Evolutionary conservation across 2,329 filamentous ascomycete genomes (phyloP).

Genomic region (Geosmithia morbida): DNA sequence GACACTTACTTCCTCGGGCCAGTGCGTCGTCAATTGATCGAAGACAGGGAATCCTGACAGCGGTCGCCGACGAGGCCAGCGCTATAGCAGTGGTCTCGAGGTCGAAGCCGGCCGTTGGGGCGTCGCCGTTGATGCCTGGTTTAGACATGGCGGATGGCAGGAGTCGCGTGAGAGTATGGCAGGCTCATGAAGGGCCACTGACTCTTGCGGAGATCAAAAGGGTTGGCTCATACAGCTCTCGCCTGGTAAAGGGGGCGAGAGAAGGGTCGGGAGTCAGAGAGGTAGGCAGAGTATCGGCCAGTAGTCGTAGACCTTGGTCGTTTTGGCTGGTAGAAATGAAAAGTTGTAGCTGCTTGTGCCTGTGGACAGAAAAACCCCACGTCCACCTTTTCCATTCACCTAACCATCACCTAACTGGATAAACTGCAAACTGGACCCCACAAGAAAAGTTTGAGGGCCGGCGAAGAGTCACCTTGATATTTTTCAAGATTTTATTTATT

Average conservation of each 20-base stretch:
- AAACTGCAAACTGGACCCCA: neutral
- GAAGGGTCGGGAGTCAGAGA: neutral
- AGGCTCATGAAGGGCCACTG: conserved; percentile 2
- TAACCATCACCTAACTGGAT: neutral
- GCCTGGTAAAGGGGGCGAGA: neutral
- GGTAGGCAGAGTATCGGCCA: neutral
- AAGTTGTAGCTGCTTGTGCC: neutral
- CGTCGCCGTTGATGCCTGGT: conserved; percentile 26
- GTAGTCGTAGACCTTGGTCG: neutral
- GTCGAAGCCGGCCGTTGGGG: conserved; percentile 27
- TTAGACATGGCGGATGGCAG: conserved; percentile 19
- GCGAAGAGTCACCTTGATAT: neutral
- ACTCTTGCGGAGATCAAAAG: neutral
- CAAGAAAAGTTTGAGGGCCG: neutral
- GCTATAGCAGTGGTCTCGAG: conserved; percentile 31
- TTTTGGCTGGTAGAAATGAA: neutral
- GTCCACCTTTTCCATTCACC: neutral
- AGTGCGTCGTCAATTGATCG: conserved; percentile 42
- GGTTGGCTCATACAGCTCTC: neutral
- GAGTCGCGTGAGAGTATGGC: conserved; percentile 4
- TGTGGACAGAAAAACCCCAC: neutral
- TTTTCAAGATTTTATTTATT: neutral
- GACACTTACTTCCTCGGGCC: conserved; percentile 32
- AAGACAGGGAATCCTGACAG: conserved; percentile 37
- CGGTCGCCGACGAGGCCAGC: conserved; percentile 48